Base-by-base conservation (phyloP, 2,329 filamentous ascomycete genomes). In the Neocatenulostroma microsporum region DNA sequence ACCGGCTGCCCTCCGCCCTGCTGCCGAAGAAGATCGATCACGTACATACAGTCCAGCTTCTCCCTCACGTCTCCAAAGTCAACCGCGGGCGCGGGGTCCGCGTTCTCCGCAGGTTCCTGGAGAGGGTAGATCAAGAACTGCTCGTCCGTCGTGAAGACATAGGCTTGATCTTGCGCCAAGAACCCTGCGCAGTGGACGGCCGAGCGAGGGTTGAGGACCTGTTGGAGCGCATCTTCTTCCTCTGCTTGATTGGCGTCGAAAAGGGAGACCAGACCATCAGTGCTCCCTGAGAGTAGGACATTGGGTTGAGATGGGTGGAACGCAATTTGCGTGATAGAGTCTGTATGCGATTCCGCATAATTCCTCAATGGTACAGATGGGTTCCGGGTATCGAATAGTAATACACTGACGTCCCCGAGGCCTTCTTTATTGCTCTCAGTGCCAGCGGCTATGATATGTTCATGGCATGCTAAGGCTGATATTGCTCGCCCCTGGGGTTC, bases 171-270 rank as follows among this genome's bases (percentile, higher is more conserved):
- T 12, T 66, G 60, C 37, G 68, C 75, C 37, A 89, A 65, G 62
- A 87, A 88, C 4, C 78, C 80, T 11, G 83, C 78, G 47, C 76
- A 80, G 57, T 86, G 82, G 45, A 89, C 74, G 0, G 82, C 84
- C 21, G 79, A 76, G 24, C 75, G 72, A 54, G 84, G 82, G 59
- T 89, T 89, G 57, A 88, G 78, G 10, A 85, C 83, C 60, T 86
- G 82, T 40, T 82, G 68, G 14, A 87, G 66, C 1, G 84, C 78
- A 30, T 89, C 84, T 54, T 89, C 84, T 60, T 89, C 84, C 48
- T 84, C 80, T 13, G 68, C 62, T 40, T 84, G 71, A 31, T 71
- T 69, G 13, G 76, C 81, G 62, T 91, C 80, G 61, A 82, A 84
- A 30, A 89, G 67, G 53, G 83, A 87, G 50, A 89, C 72, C 1